Conservation (phyloP, 805 yeast genomes). For the Hanseniaspora meyeri region DNA sequence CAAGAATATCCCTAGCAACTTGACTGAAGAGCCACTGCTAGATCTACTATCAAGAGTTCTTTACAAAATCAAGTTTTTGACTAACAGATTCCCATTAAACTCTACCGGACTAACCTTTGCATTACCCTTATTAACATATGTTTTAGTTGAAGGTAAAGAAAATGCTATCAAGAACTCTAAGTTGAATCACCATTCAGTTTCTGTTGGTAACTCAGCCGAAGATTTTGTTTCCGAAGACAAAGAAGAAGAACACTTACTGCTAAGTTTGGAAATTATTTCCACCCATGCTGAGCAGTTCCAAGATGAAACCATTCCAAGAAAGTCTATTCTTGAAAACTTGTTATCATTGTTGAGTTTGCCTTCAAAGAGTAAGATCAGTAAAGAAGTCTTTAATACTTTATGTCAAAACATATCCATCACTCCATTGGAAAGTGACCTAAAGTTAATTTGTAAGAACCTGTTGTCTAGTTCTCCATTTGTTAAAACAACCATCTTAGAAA, state of each 20-base stretch:
- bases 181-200: slow-evolving; percentile 25
- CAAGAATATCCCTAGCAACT: slow-evolving; percentile 34
- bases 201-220: slow-evolving; percentile 33
- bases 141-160: slow-evolving; percentile 52
- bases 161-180: slow-evolving; percentile 42
- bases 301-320: slow-evolving; percentile 57
- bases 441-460: slow-evolving; percentile 42
- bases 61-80: slow-evolving; percentile 60
- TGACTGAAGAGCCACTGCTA: slow-evolving; percentile 39
- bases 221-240: slow-evolving; percentile 72
- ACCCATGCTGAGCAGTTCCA: slow-evolving; percentile 58
- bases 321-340: slow-evolving; percentile 47
- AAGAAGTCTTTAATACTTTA: slow-evolving; percentile 68
- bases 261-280: slow-evolving; percentile 64
- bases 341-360: slow-evolving; percentile 60
- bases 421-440: slow-evolving; percentile 44
- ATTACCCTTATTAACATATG: slow-evolving; percentile 59
- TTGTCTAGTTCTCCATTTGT: slow-evolving; percentile 58
- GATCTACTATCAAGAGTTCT: slow-evolving; percentile 53
- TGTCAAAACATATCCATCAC: slow-evolving; percentile 65
- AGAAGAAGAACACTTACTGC: slow-evolving; percentile 74
- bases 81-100: slow-evolving; percentile 64
- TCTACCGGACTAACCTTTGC: slow-evolving; percentile 56
- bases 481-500: slow-evolving; percentile 68
- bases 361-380: slow-evolving; percentile 65